Percentiles rank a stretch among this genome's conserved stretches.
phyloP scores from a whole-genome alignment of 2,329 filamentous ascomycete genomes.

The Fusarium sp. region DNA sequence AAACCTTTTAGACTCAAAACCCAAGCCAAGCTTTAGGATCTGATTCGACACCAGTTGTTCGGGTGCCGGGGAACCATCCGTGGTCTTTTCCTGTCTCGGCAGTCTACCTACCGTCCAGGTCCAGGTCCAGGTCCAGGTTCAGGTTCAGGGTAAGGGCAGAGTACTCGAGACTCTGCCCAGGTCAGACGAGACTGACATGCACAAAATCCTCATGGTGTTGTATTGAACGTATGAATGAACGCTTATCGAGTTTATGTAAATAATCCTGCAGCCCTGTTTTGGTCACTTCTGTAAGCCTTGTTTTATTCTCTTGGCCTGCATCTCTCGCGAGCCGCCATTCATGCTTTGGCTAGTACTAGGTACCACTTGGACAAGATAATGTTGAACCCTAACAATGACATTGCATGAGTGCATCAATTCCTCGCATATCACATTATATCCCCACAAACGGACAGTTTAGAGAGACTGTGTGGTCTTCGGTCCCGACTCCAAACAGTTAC shows the following conservation, averaged over 20 bases:
- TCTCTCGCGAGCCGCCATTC: background rate
- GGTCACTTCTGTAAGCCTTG: background rate
- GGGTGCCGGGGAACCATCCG: slow-evolving; percentile 39
- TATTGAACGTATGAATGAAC: background rate
- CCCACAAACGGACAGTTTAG: background rate
- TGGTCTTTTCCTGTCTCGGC: slow-evolving; percentile 20
- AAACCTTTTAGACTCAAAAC: background rate
- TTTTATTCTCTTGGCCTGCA: slow-evolving; percentile 8
- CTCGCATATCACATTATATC: background rate
- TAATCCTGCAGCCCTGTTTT: slow-evolving; percentile 22
- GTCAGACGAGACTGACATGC: background rate
- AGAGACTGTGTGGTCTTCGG: background rate
- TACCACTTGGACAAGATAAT: background rate
- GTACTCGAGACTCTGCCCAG: background rate
- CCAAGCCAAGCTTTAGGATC: slow-evolving; percentile 10
- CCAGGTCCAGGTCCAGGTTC: background rate
- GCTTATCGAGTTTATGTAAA: slow-evolving; percentile 2
- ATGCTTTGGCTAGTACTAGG: background rate
- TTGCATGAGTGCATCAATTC: background rate
- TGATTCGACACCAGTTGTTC: slow-evolving; percentile 33
- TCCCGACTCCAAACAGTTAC: background rate
- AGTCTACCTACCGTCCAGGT: background rate
- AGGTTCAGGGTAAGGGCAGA: slow-evolving; percentile 16
- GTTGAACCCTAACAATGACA: background rate
- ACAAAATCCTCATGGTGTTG: background rate